Base-by-base conservation (phyloP, 208 protist species). In the Phytomonas sp. region DNA sequence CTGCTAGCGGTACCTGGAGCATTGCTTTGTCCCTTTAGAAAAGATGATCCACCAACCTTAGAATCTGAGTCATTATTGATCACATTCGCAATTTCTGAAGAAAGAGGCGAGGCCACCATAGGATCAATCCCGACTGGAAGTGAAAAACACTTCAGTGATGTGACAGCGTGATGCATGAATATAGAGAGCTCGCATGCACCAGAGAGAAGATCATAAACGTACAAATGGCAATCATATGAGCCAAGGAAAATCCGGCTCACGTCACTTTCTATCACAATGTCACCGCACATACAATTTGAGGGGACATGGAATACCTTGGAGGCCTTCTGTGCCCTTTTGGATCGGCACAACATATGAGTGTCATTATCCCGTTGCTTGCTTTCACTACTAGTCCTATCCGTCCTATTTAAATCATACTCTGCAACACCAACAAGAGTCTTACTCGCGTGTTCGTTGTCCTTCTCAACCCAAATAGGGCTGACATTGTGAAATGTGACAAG, bases 231-330 rank as follows among this genome's bases (percentile, higher is more conserved):
- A 70, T 96, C 89, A 34, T 81, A 82, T 26, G 87, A 92, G 49
- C 88, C 91, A 31, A 94, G 78, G 67, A 92, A 92, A 56, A 96
- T 30, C 26, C 82, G 66, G 60, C 77, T 72, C 34, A 63, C 60
- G 29, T 64, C 79, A 30, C 69, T 69, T 3, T 85, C 83, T 4
- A 66, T 70, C 7, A 69, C 69, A 0, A 96, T 71, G 68, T 87
- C 82, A 0, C 83, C 91, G 56, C 88, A 93, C 23, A 83, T 70
- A 69, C 88, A 93, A 76, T 96, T 96, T 31, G 87, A 81, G 10
- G 81, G 75, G 29, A 96, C 75, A 77, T 83, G 77, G 72, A 96
- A 96, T 45, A 85, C 78, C 31, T 67, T 61, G 32, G 70, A 71
- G 11, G 70, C 71, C 63, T 73, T 60, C 37, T 31, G 49, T 10